Percentiles rank a stretch among this genome's conserved stretches.
These are phyloP conservation scores for Moesziomyces sp. DNA, from an alignment of 1,284 basidiomycete genomes.

Conservation along the genomic window DNA sequence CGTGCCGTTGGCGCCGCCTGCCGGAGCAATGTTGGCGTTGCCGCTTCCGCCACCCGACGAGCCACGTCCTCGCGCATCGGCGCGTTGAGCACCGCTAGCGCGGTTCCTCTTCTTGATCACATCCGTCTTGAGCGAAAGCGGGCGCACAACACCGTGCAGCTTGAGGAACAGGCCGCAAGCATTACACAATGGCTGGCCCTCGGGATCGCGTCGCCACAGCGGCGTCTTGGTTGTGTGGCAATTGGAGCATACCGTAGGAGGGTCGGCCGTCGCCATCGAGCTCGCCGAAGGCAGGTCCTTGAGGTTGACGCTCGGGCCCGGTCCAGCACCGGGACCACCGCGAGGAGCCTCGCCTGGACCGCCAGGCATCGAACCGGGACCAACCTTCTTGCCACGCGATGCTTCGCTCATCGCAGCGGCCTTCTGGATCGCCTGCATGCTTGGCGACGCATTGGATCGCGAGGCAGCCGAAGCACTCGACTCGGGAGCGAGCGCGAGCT, in stretches of 20 bases:
- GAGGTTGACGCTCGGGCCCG: conserved; percentile 30
- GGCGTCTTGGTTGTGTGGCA: conserved; percentile 96
- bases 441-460: conserved; percentile 32
- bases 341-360: conserved; percentile 3
- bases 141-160: conserved; percentile 92
- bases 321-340: conserved; percentile 12
- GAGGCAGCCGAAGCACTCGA: conserved; percentile 11
- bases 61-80: conserved; percentile 22
- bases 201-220: conserved; percentile 91
- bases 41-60: conserved; percentile 15
- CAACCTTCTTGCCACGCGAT: conserved; percentile 20
- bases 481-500: conserved; percentile 31
- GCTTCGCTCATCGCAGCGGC: conserved; percentile 34
- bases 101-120: conserved; percentile 89
- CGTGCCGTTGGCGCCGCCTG: conserved; percentile 5
- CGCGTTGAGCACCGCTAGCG: conserved; percentile 40
- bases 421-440: conserved; percentile 45
- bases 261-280: conserved; percentile 54
- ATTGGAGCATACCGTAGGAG: conserved; percentile 86
- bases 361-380: conserved; percentile 3
- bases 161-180: conserved; percentile 74
- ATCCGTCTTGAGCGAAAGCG: conserved; percentile 92
- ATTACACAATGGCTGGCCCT: conserved; percentile 86
- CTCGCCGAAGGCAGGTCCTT: conserved; percentile 44
- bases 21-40: conserved; percentile 27